These are phyloP conservation scores for Ustilago crameri DNA, from an alignment of 1,284 basidiomycete species.

Conservation along the genomic window DNA sequence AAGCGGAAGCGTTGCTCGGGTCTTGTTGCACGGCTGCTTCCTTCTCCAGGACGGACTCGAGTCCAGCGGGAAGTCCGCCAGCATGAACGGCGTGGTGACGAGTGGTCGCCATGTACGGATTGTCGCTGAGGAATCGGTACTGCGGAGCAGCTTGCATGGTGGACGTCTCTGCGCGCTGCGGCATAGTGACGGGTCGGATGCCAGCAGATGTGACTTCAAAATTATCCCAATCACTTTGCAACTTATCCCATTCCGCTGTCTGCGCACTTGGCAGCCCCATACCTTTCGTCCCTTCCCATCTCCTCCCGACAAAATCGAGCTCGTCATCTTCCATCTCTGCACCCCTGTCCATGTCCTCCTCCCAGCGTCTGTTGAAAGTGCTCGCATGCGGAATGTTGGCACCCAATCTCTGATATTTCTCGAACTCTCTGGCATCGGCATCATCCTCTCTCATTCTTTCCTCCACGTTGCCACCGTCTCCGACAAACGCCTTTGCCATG, in stretches of 20 bases:
- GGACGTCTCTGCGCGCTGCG: slow-evolving; percentile 13
- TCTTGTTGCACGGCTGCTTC: slow-evolving; percentile 89
- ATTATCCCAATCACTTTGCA: slow-evolving; percentile 85
- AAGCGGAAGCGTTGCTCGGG: slow-evolving; percentile 78
- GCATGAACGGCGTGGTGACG: slow-evolving; percentile 47
- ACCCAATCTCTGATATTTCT: slow-evolving; percentile 54
- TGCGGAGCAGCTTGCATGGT: slow-evolving; percentile 42
- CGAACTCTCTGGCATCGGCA: slow-evolving; percentile 57
- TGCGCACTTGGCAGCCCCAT: slow-evolving; percentile 57
- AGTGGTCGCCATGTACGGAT: slow-evolving; percentile 58
- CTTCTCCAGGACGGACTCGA: slow-evolving; percentile 75
- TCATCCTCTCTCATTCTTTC: slow-evolving; percentile 64
- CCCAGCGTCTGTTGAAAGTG: slow-evolving; percentile 47
- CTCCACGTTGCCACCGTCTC: slow-evolving; percentile 60
- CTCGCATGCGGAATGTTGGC: slow-evolving; percentile 49
- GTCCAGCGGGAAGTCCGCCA: slow-evolving; percentile 39
- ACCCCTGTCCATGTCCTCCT: slow-evolving; percentile 45
- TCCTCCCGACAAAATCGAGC: slow-evolving; percentile 67
- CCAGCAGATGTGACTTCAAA: slow-evolving; percentile 51
- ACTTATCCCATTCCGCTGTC: slow-evolving; percentile 73
- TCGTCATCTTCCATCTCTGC: slow-evolving; percentile 60
- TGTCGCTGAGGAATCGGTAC: slow-evolving; percentile 62
- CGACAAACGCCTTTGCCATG: slow-evolving; percentile 48
- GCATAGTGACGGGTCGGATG: slow-evolving; percentile 45
- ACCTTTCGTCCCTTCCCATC: slow-evolving; percentile 56